A percentile compares a stretch with the other conserved stretches of the same genome.
Evolutionary conservation across 1,139 yeast genomes (phyloP).

Genomic region (Tardiomyces digboiensis): DNA sequence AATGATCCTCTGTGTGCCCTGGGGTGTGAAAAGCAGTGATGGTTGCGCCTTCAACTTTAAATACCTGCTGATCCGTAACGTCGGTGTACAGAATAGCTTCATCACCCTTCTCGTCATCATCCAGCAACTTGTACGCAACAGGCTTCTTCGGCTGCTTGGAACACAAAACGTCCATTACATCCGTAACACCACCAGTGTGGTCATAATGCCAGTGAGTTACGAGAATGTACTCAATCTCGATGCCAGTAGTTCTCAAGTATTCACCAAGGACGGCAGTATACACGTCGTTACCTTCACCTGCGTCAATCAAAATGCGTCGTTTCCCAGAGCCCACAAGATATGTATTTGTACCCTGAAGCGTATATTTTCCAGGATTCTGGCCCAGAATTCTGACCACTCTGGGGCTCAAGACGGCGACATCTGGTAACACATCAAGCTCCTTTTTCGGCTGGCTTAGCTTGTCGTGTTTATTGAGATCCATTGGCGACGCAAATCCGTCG

Average conservation of each 20-base stretch:
- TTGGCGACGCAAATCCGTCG: background rate
- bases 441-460: background rate
- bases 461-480: background rate
- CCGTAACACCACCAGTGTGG: slow-evolving; percentile 26
- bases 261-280: slow-evolving; percentile 18
- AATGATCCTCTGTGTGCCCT: slow-evolving; percentile 32
- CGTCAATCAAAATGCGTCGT: slow-evolving; percentile 26
- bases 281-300: slow-evolving; percentile 28
- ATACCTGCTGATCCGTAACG: slow-evolving; percentile 20
- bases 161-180: slow-evolving; percentile 9
- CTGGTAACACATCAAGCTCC: slow-evolving; percentile 12
- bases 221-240: slow-evolving; percentile 22
- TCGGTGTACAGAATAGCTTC: background rate
- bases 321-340: slow-evolving; percentile 29
- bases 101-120: slow-evolving; percentile 6
- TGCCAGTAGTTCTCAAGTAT: slow-evolving; percentile 17
- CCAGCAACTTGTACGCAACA: slow-evolving; percentile 9
- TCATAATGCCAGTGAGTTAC: slow-evolving; percentile 33
- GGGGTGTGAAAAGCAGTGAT: slow-evolving; percentile 27
- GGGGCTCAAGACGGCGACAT: slow-evolving; percentile 27
- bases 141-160: slow-evolving; percentile 3
- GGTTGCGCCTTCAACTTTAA: slow-evolving; percentile 24
- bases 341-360: slow-evolving; percentile 34
- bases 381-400: slow-evolving; percentile 30
- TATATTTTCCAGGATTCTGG: slow-evolving; percentile 29